phyloP scores from a whole-genome alignment of 1,284 basidiomycete species.

The Irpex rosettiformis region DNA sequence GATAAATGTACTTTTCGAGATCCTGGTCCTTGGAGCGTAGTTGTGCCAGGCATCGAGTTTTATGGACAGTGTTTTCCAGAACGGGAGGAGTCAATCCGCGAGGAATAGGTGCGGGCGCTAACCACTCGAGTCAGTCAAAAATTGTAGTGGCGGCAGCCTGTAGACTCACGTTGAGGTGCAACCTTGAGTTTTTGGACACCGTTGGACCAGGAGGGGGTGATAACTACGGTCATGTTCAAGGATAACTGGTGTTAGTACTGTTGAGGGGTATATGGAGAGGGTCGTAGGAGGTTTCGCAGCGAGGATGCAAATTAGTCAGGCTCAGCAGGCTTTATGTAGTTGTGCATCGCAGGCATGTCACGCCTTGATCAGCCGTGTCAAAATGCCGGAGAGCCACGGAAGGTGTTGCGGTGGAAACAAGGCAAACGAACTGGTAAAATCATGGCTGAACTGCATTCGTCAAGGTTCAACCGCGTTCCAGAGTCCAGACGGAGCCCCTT shows the following conservation, averaged over 20 bases:
- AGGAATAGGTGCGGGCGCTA: constrained; percentile 45
- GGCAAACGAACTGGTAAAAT: background rate
- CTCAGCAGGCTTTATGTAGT: background rate
- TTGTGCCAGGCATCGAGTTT: constrained; percentile 61
- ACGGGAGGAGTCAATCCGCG: constrained; percentile 65
- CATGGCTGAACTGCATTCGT: background rate
- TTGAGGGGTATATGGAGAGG: constrained; percentile 1
- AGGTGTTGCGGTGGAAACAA: constrained; percentile 1
- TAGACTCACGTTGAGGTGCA: constrained; percentile 49
- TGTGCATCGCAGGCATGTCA: background rate
- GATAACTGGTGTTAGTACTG: background rate
- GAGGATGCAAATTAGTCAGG: background rate
- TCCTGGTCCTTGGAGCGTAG: constrained; percentile 69
- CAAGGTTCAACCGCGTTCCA: background rate
- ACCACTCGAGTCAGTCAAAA: constrained; percentile 14
- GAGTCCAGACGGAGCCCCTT: background rate
- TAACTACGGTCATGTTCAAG: constrained; percentile 54
- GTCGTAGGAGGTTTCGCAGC: background rate
- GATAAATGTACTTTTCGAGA: constrained; percentile 83
- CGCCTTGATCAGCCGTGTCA: background rate
- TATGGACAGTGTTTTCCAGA: constrained; percentile 53
- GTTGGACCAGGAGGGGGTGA: constrained; percentile 67
- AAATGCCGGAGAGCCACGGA: constrained; percentile 3
- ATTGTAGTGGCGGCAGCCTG: constrained; percentile 1
- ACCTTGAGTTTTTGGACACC: constrained; percentile 66